Evolutionary conservation across 164 flowering plant species (phyloP), one percentile per base, ranked within the genome.

Genomic region (Piper longum): DNA sequence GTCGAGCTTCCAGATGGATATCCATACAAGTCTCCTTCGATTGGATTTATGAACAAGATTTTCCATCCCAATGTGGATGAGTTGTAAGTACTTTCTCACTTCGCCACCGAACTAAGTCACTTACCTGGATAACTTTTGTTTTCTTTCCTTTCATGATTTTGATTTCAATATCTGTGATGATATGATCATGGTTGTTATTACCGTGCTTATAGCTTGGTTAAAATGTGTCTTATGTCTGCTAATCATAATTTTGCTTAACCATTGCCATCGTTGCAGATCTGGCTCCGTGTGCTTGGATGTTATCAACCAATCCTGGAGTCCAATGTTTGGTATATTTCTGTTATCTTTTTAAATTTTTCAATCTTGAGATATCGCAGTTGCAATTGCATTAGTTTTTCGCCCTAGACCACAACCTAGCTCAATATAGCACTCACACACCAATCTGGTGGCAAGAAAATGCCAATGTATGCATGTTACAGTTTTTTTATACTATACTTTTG

Each of bases 261-360:
- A 48, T 48, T 12, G 52, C 52, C 11, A 8, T 48, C 3, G 60
- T 68, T 71, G 75, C 87, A 93, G 98, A 73, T 93, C 97, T 60
- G 98, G 98, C 65, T 88, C 98, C 62, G 92, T 89, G 36, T 93
- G 98, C 84, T 82, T 93, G 86, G 97, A 93, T 74, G 98, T 93
- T 41, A 93, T 93, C 65, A 90, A 90, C 70, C 96, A 93, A 76
- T 78, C 96, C 48, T 90, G 96, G 96, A 93, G 98, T 76, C 97
- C 98, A 62, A 90, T 93, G 97, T 93, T 88, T 75, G 97, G 98
- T 89, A 81, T 80, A 36, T 3, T 26, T 39, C 36, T 11, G 19
- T 57, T 8, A 11, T 26, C 41, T 26, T 36, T 57, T 57, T 16
- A 26, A 26, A 11, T 16, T 17, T 17, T 8, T 41, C 14, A 12